Base-by-base conservation (phyloP, 257 asterid genomes). In the Prunella vulgaris region DNA sequence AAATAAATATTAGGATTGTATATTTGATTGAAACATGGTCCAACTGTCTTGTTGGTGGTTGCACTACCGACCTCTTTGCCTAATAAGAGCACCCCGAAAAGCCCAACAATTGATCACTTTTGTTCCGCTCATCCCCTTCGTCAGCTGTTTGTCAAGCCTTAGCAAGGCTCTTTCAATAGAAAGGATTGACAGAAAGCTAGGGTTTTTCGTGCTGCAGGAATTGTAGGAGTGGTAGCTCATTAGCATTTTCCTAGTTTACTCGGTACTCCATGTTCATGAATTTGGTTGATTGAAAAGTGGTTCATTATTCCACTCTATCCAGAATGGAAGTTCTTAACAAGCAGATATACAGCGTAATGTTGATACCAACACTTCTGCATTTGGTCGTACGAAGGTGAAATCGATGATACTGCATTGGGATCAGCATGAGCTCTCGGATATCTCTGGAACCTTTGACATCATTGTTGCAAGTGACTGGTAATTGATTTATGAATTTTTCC, bases 391-490 rank as follows among this genome's bases (percentile, higher is more conserved):
- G 15, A 77, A 80, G 57, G 96, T 90, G 83, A 87, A 80, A 75
- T 73, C 98, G 25, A 69, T 77, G 86, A 73, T 86, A 79, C 85
- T 90, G 78, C 98, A 93, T 69, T 93, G 98, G 98, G 86, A 79
- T 80, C 88, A 76, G 71, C 69, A 67, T 25, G 78, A 72, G 37
- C 69, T 65, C 49, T 9, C 79, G 30, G 84, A 85, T 44, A 76
- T 79, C 32, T 32, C 71, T 13, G 84, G 82, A 66, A 71, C 88
- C 66, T 86, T 84, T 63, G 97, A 93, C 64, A 46, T 87, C 74
- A 77, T 93, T 67, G 86, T 93, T 57, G 97, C 97, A 24, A 93
- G 98, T 59, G 97, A 93, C 88, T 90, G 98, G 98, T 90, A 86
- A 87, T 69, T 81, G 65, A 10, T 28, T 69, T 76, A 40, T 53